phyloP scores from a whole-genome alignment of 257 asterid genomes.

The Solanum corneliomulleri region DNA sequence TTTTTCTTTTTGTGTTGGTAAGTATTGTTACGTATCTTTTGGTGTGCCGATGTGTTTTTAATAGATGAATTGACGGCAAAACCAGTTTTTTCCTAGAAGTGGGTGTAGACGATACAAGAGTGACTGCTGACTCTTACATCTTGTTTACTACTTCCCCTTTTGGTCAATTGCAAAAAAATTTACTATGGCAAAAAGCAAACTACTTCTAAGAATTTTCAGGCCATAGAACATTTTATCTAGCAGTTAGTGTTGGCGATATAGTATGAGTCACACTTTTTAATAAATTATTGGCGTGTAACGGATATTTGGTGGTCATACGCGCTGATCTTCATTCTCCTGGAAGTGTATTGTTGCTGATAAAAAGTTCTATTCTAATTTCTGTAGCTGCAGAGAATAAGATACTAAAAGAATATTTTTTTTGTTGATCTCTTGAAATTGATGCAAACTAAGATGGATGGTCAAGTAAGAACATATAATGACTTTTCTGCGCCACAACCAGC shows the following conservation, averaged over 20 bases:
- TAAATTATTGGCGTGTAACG: not conserved
- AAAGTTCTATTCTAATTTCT: not conserved
- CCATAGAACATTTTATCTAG: not conserved
- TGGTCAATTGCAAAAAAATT: not conserved
- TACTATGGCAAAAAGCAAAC: not conserved
- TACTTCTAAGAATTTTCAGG: not conserved
- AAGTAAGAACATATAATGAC: not conserved
- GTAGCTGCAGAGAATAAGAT: not conserved
- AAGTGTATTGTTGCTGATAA: not conserved
- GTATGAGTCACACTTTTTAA: not conserved
- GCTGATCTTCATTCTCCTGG: not conserved
- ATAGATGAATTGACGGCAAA: not conserved
- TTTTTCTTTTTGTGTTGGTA: not conserved
- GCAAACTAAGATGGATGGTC: not conserved
- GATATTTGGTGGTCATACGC: not conserved
- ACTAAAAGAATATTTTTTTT: not conserved
- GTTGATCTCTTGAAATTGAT: not conserved
- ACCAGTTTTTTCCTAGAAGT: not conserved
- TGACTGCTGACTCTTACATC: not conserved
- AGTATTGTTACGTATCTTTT: not conserved
- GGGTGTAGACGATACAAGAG: not conserved
- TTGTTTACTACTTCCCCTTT: not conserved
- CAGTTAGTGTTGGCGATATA: not conserved
- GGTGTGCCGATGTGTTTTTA: not conserved
- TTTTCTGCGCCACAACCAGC: not conserved